Base-by-base conservation (phyloP, 352 stramenopile genomes). In the Globisporangium acanthophoron region DNA sequence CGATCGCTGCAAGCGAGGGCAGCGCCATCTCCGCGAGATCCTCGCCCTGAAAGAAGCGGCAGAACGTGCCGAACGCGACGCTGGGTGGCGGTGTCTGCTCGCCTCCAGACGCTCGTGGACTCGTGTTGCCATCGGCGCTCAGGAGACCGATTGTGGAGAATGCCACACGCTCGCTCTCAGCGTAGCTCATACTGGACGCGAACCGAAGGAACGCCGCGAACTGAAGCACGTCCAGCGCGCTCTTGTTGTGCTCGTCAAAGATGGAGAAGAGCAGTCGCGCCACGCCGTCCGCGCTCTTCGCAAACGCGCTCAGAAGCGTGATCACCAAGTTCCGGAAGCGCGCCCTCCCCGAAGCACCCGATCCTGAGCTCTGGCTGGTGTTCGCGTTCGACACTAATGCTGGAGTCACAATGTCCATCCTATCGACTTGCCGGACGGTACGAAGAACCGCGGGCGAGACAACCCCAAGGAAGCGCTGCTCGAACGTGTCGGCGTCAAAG, bases 251-350 rank as follows among this genome's bases (percentile, higher is more conserved):
- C 7, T 67, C 55, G 40, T 87, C 74, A 24, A 83, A 74, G 0
- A 83, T 39, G 27, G 67, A 64, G 47, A 85, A 85, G 1, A 85
- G 29, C 35, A 70, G 61, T 1, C 76, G 66, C 52, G 76, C 64
- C 0, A 81, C 58, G 16, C 77, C 65, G 2, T 56, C n/a, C 16
- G 60, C 67, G 18, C 39, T 67, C 1, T 39, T 59, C 6, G 70
- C 57, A 11, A 59, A 70, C 3, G 58, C 61, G 47, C 74, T 76
- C 53, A 70, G 77, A 15, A 83, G 58, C 44, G 58, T 66, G 8
- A 78, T 5, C 33, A 81, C 45, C 29, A 73, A 59, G 5, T 46
- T 50, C 24, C 64, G 65, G 0, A 74, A 61, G 15, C 58, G 44
- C 48, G 58, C 24, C 56, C 59, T 24, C 11, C 29, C 47, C 5